Percentiles rank a stretch among this genome's conserved stretches.
Evolutionary conservation across 305 asterid genomes (phyloP).

Genomic region (Solanum hybrid): DNA sequence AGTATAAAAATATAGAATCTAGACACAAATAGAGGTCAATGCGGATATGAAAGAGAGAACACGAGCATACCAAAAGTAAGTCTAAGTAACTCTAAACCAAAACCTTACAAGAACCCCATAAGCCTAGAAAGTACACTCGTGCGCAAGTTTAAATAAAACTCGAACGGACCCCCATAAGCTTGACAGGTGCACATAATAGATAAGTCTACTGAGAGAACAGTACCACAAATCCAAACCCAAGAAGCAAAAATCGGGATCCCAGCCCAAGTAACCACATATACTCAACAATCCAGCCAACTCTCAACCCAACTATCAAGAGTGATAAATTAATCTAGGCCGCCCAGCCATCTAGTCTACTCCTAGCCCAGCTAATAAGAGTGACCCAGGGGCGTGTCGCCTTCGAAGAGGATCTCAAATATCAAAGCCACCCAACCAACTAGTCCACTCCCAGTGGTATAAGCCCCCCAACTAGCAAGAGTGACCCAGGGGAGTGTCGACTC

Average conservation of each 20-base stretch:
- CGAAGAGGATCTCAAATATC: neutral
- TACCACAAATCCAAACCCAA: neutral
- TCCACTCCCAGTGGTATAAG: neutral
- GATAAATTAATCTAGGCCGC: neutral
- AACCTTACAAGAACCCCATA: neutral
- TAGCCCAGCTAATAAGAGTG: neutral
- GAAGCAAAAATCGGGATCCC: neutral
- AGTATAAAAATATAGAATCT: neutral
- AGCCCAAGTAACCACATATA: neutral
- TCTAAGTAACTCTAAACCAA: neutral
- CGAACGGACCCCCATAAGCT: neutral
- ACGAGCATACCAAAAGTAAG: neutral
- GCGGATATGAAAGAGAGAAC: neutral
- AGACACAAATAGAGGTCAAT: neutral
- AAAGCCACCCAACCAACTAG: neutral
- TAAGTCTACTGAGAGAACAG: neutral
- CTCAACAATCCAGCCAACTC: neutral
- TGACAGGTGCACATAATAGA: neutral
- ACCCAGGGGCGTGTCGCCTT: neutral
- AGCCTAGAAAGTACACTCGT: neutral
- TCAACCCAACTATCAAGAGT: neutral
- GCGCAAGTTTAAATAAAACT: neutral
- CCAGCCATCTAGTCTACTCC: neutral
- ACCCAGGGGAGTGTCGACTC: neutral
- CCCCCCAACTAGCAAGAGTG: neutral